These are phyloP conservation scores for Xylariales sp. DNA, from an alignment of 2,329 filamentous ascomycete genomes.

Conservation along the genomic window DNA sequence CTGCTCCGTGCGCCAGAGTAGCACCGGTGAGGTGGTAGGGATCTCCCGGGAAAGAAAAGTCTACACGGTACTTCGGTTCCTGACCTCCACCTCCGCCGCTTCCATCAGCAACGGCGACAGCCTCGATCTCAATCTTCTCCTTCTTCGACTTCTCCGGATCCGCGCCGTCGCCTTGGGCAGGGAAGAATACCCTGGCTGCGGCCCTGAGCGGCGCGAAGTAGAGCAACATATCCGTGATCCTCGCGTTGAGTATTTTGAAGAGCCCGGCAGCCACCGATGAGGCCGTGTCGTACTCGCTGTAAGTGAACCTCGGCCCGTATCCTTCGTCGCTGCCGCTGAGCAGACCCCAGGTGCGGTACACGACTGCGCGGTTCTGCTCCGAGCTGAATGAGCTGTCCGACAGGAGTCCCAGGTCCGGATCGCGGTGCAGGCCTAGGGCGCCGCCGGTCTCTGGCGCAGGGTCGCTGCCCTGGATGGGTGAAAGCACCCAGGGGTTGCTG, in stretches of 20 bases:
- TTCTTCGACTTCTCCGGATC: slow-evolving; percentile 10
- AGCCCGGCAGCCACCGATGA: slow-evolving; percentile 9
- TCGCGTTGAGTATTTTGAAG: slow-evolving; percentile 4
- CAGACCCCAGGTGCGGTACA: slow-evolving; percentile 18
- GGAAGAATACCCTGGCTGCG: slow-evolving; percentile 9
- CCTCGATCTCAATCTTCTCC: slow-evolving; percentile 10
- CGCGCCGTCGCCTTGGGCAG: slow-evolving; percentile 13
- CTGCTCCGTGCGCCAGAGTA: slow-evolving; percentile 14
- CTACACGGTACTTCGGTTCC: slow-evolving; percentile 8
- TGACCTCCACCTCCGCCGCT: background rate
- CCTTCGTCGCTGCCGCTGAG: slow-evolving; percentile 8
- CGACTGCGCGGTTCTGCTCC: slow-evolving; percentile 10
- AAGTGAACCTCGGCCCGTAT: slow-evolving; percentile 15
- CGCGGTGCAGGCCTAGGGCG: slow-evolving; percentile 11
- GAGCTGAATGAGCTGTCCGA: slow-evolving; percentile 10
- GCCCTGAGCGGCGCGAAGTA: slow-evolving; percentile 1
- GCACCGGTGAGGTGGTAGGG: slow-evolving; percentile 14
- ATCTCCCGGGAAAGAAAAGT: slow-evolving; percentile 12
- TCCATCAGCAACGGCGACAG: slow-evolving; percentile 13
- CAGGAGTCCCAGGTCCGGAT: slow-evolving; percentile 10
- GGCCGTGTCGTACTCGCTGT: slow-evolving; percentile 13
- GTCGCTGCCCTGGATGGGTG: slow-evolving; percentile 7
- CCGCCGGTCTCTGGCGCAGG: slow-evolving; percentile 5
- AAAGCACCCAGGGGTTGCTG: slow-evolving; percentile 12
- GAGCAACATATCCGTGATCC: slow-evolving; percentile 4